Conservation (phyloP, 2,329 filamentous ascomycete genomes). For the Fusarium domesticum region DNA sequence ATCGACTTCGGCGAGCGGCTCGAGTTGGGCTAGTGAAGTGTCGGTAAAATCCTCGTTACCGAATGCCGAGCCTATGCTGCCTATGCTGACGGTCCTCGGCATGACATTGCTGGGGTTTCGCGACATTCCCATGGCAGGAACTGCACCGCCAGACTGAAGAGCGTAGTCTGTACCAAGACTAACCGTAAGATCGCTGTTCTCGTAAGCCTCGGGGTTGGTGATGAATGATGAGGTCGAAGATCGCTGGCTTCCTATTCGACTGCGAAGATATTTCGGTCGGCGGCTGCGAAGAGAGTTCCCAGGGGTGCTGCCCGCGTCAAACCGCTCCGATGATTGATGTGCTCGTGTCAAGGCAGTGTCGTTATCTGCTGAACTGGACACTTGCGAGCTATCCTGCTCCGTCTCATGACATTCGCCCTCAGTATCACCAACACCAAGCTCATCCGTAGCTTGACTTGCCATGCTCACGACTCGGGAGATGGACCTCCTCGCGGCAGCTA, state of each 20-base stretch:
- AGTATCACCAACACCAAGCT: conserved; percentile 26
- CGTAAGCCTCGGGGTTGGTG: conserved; percentile 51
- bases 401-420: conserved; percentile 24
- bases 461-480: conserved; percentile 51
- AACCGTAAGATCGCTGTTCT: conserved; percentile 71
- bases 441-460: conserved; percentile 34
- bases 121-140: conserved; percentile 53
- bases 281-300: conserved; percentile 46
- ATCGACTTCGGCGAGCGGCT: conserved; percentile 49
- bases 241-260: conserved; percentile 54
- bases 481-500: conserved; percentile 52
- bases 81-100: conserved; percentile 77
- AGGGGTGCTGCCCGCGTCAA: conserved; percentile 47
- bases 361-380: conserved; percentile 30
- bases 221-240: conserved; percentile 60
- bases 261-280: conserved; percentile 58
- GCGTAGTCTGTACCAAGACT: conserved; percentile 71
- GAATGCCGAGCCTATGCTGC: conserved; percentile 71
- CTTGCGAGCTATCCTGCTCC: conserved; percentile 31
- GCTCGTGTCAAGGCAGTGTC: conserved; percentile 33
- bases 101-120: conserved; percentile 55
- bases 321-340: conserved; percentile 30
- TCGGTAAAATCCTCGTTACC: conserved; percentile 60
- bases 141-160: conserved; percentile 75
- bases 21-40: conserved; percentile 44